Percentiles rank a stretch among this genome's conserved stretches.
phyloP scores from a whole-genome alignment of 2,329 filamentous ascomycete species.

The Cordyceps tenuipes region DNA sequence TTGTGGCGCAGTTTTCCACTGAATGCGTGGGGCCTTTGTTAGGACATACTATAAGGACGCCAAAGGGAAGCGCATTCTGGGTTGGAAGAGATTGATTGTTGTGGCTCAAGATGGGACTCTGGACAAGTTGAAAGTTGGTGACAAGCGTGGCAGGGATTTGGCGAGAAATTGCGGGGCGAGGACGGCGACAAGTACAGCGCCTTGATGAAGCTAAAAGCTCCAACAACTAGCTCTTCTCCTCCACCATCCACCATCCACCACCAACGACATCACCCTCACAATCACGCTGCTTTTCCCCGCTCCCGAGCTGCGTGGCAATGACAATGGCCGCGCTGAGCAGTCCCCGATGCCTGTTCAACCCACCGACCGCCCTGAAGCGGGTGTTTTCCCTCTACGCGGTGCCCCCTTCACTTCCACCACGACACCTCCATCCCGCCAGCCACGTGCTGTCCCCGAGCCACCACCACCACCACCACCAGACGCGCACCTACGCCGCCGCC shows the following conservation, averaged over 20 bases:
- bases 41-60: too few species aligned
- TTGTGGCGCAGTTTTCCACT: not conserved
- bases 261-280: not conserved
- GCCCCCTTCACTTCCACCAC: not conserved
- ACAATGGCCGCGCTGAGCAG: conserved; percentile 25
- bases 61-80: too few species aligned
- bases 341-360: conserved; percentile 32
- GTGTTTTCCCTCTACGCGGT: conserved; percentile 33
- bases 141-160: too few species aligned
- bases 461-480: conserved; percentile 5
- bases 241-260: not conserved
- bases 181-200: not conserved
- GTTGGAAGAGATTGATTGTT: too few species aligned
- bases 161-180: not conserved
- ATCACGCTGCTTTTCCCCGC: not conserved
- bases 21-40: not conserved
- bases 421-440: conserved; percentile 13
- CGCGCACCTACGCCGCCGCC: conserved; percentile 14
- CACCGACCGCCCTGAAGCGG: conserved; percentile 37
- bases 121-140: too few species aligned
- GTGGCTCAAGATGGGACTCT: too few species aligned
- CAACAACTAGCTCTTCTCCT: conserved; percentile 8
- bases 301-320: not conserved
- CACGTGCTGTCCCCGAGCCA: conserved; percentile 4
- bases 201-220: not conserved